Conservation (phyloP, 2,329 filamentous ascomycete species). For the Colletotrichum viniferum region DNA sequence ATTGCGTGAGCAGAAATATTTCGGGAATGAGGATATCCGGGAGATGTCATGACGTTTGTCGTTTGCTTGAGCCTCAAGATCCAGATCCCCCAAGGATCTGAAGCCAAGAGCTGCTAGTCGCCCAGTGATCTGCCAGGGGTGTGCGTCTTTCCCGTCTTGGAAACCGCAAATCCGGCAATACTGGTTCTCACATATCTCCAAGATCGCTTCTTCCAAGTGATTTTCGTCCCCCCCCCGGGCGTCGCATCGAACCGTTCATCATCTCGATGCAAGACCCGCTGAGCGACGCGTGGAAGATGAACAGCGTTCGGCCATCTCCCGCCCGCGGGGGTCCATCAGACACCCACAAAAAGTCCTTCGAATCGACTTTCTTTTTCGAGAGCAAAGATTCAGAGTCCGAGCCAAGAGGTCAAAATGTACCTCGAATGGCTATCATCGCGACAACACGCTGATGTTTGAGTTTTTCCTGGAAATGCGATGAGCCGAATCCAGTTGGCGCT, state of each 20-base stretch:
- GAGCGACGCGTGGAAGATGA: background rate
- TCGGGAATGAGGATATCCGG: background rate
- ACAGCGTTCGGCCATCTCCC: background rate
- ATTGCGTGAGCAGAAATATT: background rate
- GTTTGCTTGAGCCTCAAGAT: background rate
- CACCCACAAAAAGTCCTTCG: background rate
- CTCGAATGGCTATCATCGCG: background rate
- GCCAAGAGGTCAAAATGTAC: background rate
- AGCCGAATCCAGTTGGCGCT: background rate
- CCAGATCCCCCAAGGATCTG: background rate
- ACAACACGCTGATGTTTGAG: background rate
- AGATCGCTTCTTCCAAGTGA: background rate
- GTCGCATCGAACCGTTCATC: background rate
- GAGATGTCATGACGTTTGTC: background rate
- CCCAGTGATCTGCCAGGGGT: conserved; percentile 2
- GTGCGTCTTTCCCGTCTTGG: background rate
- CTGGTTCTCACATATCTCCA: background rate
- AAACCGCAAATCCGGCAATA: background rate
- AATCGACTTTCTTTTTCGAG: background rate
- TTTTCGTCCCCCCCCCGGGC: background rate
- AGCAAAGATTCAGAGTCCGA: background rate
- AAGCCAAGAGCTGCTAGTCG: background rate
- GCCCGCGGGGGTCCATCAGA: background rate
- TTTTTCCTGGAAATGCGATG: background rate
- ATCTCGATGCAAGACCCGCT: background rate